phyloP scores from a whole-genome alignment of 2,329 filamentous ascomycete species.

The Catunica adiposa region DNA sequence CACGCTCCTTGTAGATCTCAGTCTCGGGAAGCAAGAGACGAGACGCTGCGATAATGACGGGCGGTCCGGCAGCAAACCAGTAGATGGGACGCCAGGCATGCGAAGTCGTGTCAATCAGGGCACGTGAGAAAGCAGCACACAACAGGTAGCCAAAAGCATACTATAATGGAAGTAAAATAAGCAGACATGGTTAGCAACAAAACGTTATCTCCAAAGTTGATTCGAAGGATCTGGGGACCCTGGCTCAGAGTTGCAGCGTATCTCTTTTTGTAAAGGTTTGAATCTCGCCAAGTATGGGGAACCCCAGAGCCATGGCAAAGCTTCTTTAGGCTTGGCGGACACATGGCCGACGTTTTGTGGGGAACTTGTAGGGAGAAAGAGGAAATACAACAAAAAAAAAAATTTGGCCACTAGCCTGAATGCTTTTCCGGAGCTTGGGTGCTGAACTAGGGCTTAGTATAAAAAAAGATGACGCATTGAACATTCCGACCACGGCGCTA shows the following conservation, averaged over 20 bases:
- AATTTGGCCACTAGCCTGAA: neutral
- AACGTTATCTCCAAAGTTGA: too few species aligned
- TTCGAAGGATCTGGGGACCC: too few species aligned
- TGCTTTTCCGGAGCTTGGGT: neutral
- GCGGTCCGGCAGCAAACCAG: constrained; percentile 76
- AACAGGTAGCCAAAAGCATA: constrained; percentile 51
- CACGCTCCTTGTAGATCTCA: constrained; percentile 49
- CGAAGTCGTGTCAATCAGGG: constrained; percentile 56
- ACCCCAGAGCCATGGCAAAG: too few species aligned
- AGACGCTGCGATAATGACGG: constrained; percentile 64
- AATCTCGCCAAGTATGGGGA: too few species aligned
- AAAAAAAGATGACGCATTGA: neutral
- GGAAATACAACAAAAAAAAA: too few species aligned
- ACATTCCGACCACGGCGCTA: too few species aligned
- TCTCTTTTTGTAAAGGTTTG: too few species aligned
- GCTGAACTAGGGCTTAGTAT: neutral
- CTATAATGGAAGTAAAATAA: constrained; percentile 16
- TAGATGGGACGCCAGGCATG: constrained; percentile 73
- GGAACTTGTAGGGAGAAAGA: too few species aligned
- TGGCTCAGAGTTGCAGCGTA: too few species aligned
- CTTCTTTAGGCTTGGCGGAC: too few species aligned
- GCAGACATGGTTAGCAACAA: neutral
- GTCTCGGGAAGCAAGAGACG: constrained; percentile 69
- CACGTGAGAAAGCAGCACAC: constrained; percentile 42
- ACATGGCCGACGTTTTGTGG: too few species aligned